phyloP scores from a whole-genome alignment of 805 yeast species.

The Hanseniaspora taiwanica region DNA sequence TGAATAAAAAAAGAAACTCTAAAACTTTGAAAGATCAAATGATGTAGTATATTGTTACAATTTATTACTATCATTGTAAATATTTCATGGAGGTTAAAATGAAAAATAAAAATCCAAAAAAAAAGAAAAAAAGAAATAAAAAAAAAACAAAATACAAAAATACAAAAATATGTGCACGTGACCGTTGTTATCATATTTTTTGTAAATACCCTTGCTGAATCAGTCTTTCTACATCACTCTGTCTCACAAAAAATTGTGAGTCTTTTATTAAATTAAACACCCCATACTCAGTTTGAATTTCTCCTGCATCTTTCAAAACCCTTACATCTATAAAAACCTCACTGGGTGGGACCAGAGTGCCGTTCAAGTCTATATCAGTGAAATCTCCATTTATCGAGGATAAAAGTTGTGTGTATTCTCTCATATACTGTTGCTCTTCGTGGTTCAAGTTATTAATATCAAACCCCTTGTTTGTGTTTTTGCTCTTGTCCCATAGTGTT shows the following conservation, averaged over 20 bases:
- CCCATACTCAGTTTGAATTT: constrained; percentile 93
- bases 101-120: background rate
- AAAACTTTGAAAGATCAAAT: no score
- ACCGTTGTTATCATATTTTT: constrained; percentile 29
- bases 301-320: constrained; percentile 89
- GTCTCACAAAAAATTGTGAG: constrained; percentile 87
- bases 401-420: constrained; percentile 55
- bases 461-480: constrained; percentile 5
- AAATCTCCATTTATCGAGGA: constrained; percentile 64
- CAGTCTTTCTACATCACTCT: constrained; percentile 84
- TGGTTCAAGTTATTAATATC: constrained; percentile 48
- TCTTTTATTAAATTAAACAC: constrained; percentile 86
- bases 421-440: constrained; percentile 66
- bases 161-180: background rate
- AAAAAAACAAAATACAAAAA: background rate
- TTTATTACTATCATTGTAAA: background rate
- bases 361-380: constrained; percentile 76
- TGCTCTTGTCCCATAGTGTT: constrained; percentile 53
- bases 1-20: no score
- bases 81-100: background rate
- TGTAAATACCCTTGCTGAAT: constrained; percentile 90
- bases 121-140: background rate
- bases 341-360: constrained; percentile 80
- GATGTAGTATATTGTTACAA: no score
- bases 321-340: constrained; percentile 90